Conservation (phyloP, 2,329 filamentous ascomycete species). For the Lecanosticta acicola region DNA sequence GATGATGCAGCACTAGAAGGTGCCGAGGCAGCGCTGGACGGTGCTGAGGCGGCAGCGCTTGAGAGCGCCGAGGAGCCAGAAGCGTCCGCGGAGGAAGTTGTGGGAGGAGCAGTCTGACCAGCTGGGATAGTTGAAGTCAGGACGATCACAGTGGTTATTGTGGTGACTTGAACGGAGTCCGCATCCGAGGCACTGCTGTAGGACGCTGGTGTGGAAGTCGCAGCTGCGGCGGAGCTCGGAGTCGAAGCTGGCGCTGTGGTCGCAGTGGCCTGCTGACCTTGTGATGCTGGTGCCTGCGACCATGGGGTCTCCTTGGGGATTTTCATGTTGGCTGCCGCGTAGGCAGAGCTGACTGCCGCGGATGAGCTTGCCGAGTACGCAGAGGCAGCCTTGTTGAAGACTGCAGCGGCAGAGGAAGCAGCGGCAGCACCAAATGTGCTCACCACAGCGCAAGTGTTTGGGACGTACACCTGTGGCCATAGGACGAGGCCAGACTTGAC, state of each 20-base stretch:
- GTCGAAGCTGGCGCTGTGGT: conserved; percentile 4
- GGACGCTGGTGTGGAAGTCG: background rate
- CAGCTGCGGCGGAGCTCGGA: background rate
- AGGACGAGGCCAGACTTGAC: conserved; percentile 16
- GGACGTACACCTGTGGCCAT: conserved; percentile 22
- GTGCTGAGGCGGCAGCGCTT: conserved; percentile 1
- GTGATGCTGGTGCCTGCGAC: conserved; percentile 5
- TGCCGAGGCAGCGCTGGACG: conserved; percentile 2
- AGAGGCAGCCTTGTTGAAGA: conserved; percentile 11
- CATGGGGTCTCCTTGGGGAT: conserved; percentile 11
- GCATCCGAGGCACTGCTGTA: conserved; percentile 1
- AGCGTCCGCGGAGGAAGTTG: too few species aligned
- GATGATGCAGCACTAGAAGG: background rate
- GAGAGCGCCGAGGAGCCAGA: background rate
- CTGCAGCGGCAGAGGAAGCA: conserved; percentile 11
- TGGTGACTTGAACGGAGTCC: conserved; percentile 7
- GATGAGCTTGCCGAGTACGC: conserved; percentile 14
- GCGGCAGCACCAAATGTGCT: conserved; percentile 18
- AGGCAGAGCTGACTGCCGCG: conserved; percentile 13
- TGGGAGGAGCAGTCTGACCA: conserved; percentile 1
- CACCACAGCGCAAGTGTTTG: conserved; percentile 19
- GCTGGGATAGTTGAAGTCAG: conserved; percentile 13
- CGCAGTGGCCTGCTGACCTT: conserved; percentile 1
- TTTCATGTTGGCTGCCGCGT: conserved; percentile 12
- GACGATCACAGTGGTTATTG: conserved; percentile 15